These are phyloP conservation scores for Gaertneriomyces sp. DNA, from an alignment of 192 early-diverging fungal species.

Conservation along the genomic window DNA sequence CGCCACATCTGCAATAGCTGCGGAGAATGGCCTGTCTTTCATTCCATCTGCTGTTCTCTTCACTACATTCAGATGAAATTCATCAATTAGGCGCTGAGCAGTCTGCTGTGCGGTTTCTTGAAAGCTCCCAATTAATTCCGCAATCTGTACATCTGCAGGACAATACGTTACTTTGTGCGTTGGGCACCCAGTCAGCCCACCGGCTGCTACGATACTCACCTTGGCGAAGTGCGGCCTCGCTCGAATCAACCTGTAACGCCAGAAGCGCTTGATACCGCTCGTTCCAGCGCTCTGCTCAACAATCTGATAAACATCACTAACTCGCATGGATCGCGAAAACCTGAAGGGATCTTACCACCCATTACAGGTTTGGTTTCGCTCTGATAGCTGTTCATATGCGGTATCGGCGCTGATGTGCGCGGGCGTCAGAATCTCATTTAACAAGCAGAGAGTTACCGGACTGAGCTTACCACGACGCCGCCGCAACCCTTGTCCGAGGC, in stretches of 20 bases:
- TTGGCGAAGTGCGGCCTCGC: slow-evolving; percentile 41
- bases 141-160: slow-evolving; percentile 40
- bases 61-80: slow-evolving; percentile 38
- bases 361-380: too few species aligned
- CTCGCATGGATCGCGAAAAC: too few species aligned
- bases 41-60: too few species aligned
- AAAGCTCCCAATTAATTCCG: slow-evolving; percentile 49
- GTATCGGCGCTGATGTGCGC: too few species aligned
- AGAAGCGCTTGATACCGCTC: slow-evolving; percentile 40
- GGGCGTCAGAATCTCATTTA: too few species aligned
- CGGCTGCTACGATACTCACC: slow-evolving; percentile 20
- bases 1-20: too few species aligned
- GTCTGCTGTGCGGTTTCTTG: slow-evolving; percentile 42
- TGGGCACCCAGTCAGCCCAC: not conserved
- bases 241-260: slow-evolving; percentile 13
- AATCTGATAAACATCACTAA: not conserved
- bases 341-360: too few species aligned
- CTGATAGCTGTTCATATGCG: too few species aligned
- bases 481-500: not conserved
- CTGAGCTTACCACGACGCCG: not conserved
- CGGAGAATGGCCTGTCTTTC: too few species aligned
- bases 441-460: too few species aligned
- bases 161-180: not conserved
- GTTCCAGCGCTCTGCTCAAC: slow-evolving; percentile 41
- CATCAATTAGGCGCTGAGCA: slow-evolving; percentile 46